A percentile compares a stretch with the other conserved stretches of the same genome.
Conservation (phyloP, 305 asterid genomes). For the Fraxinus dipetala region DNA sequence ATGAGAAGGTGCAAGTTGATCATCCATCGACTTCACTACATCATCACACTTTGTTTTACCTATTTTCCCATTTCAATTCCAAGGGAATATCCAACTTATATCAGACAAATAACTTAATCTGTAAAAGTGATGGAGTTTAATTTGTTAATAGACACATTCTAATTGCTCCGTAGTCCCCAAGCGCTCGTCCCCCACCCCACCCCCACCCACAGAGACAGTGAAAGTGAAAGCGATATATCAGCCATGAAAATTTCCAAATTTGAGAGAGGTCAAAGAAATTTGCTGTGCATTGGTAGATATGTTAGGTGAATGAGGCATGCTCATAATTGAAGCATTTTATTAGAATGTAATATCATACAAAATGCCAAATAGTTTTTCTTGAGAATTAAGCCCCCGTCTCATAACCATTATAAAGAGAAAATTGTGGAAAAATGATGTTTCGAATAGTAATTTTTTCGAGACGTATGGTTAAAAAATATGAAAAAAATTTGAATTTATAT, state of each 20-base stretch:
- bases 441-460: no score
- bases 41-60: not conserved
- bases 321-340: slow-evolving; percentile 15
- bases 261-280: not conserved
- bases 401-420: no score
- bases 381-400: not conserved
- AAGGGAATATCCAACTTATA: not conserved
- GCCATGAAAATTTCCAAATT: slow-evolving; percentile 25
- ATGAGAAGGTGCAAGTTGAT: slow-evolving; percentile 18
- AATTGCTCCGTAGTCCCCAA: slow-evolving; percentile 28
- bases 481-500: no score
- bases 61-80: not conserved
- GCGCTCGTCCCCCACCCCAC: slow-evolving; percentile 5
- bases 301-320: not conserved
- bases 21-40: slow-evolving; percentile 41
- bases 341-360: not conserved
- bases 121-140: not conserved
- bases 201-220: not conserved
- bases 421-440: no score
- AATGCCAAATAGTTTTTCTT: not conserved
- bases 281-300: not conserved
- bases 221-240: slow-evolving; percentile 48
- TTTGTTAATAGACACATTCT: slow-evolving; percentile 57
- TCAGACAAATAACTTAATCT: slow-evolving; percentile 23
- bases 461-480: no score